Percentiles rank a stretch among this genome's conserved stretches.
Evolutionary conservation across 192 early-diverging fungal species (phyloP).

Genomic region (Entomortierella parvispora): DNA sequence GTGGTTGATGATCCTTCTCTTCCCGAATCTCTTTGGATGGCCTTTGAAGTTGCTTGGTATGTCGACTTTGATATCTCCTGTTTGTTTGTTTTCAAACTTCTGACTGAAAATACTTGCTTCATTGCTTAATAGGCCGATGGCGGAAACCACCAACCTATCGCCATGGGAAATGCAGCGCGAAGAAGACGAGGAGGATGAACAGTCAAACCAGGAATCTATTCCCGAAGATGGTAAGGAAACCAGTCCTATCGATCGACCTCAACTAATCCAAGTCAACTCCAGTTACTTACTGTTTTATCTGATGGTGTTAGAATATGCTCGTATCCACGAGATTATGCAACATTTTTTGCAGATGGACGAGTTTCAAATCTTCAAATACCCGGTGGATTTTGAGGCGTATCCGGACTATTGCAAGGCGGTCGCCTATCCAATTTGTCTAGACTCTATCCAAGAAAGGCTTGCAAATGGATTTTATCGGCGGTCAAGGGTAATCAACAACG

Average conservation of each 20-base stretch:
- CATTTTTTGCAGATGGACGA: conserved; percentile 52
- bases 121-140: conserved; percentile 34
- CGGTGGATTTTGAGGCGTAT: conserved; percentile 70
- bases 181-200: conserved; percentile 25
- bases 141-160: conserved; percentile 42
- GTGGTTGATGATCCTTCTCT: conserved; percentile 51
- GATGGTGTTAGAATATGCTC: conserved; percentile 23
- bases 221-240: conserved; percentile 57
- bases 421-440: conserved; percentile 78
- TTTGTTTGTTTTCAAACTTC: conserved; percentile 12
- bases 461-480: conserved; percentile 70
- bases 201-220: conserved; percentile 26
- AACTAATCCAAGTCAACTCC: too few relatives aligned
- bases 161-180: conserved; percentile 52
- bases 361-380: conserved; percentile 67
- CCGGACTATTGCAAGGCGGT: conserved; percentile 70
- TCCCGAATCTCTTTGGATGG: conserved; percentile 61
- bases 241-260: too few relatives aligned
- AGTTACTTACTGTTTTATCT: too few relatives aligned
- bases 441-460: conserved; percentile 67
- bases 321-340: conserved; percentile 56
- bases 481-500: conserved; percentile 61
- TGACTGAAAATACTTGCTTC: too few relatives aligned
- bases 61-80: background rate
- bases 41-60: conserved; percentile 62